phyloP scores from a whole-genome alignment of 768 basidiomycete species.

The Boletus rubroflammeus region DNA sequence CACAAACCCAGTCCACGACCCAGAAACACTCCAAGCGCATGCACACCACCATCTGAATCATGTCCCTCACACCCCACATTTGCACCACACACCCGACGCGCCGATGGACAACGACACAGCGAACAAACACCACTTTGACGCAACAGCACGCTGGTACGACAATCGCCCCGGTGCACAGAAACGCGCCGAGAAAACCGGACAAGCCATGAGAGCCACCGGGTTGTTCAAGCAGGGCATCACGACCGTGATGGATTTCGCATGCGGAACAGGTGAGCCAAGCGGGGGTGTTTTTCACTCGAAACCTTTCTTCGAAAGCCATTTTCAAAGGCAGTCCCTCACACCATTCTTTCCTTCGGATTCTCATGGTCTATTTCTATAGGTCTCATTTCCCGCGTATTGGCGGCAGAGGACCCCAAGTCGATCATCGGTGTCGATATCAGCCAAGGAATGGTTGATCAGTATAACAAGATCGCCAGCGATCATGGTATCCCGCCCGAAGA shows the following conservation, averaged over 20 bases:
- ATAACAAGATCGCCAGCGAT: slow-evolving; percentile 52
- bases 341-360: not conserved
- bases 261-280: slow-evolving; percentile 54
- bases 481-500: slow-evolving; percentile 64
- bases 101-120: slow-evolving; percentile 15
- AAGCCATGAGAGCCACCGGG: slow-evolving; percentile 35
- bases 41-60: not conserved
- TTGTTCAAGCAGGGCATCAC: slow-evolving; percentile 55
- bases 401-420: slow-evolving; percentile 53
- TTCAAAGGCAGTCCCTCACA: not conserved
- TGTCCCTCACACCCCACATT: not conserved
- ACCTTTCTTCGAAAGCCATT: not conserved
- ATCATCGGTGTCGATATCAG: slow-evolving; percentile 78
- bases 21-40: not conserved
- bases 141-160: slow-evolving; percentile 24
- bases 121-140: slow-evolving; percentile 27
- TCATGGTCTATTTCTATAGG: slow-evolving; percentile 38
- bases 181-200: slow-evolving; percentile 22
- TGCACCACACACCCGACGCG: not conserved
- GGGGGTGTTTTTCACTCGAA: not conserved
- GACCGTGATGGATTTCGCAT: slow-evolving; percentile 68
- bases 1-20: not conserved
- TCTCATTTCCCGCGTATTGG: slow-evolving; percentile 57
- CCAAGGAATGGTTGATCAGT: slow-evolving; percentile 63
- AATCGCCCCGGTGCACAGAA: slow-evolving; percentile 17